Evolutionary conservation across 148 eudicot species (phyloP), one percentile per base, ranked within the genome.

Genomic region (Arbutus unedo): DNA sequence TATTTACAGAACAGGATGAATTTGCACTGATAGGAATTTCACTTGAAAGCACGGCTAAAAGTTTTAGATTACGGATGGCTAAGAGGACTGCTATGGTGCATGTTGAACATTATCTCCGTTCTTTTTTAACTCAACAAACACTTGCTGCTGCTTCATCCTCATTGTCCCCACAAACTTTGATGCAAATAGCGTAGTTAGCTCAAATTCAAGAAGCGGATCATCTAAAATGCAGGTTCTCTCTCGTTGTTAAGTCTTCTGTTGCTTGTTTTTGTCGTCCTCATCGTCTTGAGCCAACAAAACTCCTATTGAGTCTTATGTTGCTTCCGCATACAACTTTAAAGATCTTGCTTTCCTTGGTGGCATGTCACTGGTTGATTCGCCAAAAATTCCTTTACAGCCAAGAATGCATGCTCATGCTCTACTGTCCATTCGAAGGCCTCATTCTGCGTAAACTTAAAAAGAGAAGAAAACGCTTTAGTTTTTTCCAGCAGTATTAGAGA

Each of bases 141-240:
- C 89, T 93, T 88, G 84, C 90, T 86, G 85, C 93, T 81, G 95
- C 96, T 41, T 88, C 96, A 54, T 79, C 88, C 55, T 95, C 98
- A 77, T 91, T 90, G 55, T 88, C 91, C 66, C 91, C 96, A 82
- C 88, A 95, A 80, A 88, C 94, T 74, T 87, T 95, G 82, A 81
- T 89, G 47, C 96, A 92, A 88, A 94, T 91, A 51, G 91, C 91
- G 14, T 94, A 92, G 86, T 87, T 90, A 71, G 92, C 94, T 87
- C 89, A 92, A 72, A 95, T 94, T 82, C 91, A 85, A 41, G 98
- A 95, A 87, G 98, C 95, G 21, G 96, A 96, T 77, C 96, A 95
- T 89, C 89, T 95, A 72, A 31, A 31, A 31, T 31, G 38, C 38
- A 31, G 89, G 93, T 59, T 76, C 56, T 76, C 44, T 51, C 73